Percentiles rank a stretch among this genome's conserved stretches.
phyloP scores from a whole-genome alignment of 371 early-diverging fungal species.

The Mortierella sp. region DNA sequence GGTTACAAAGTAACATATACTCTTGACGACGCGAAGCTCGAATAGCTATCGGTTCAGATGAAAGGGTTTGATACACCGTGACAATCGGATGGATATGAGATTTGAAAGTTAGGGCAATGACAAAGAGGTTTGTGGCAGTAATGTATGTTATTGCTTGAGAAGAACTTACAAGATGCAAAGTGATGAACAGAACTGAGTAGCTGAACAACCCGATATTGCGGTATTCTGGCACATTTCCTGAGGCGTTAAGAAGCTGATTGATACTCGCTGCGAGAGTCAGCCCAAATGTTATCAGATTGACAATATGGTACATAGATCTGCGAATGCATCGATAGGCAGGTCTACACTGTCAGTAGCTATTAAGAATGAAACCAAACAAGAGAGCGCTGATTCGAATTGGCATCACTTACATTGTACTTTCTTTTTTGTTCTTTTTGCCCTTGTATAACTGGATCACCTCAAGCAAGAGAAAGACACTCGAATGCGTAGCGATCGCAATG shows the following conservation, averaged over 20 bases:
- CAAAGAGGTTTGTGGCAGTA: too few species aligned
- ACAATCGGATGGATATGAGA: too few species aligned
- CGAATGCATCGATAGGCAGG: too few species aligned
- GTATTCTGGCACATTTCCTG: not conserved
- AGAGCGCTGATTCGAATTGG: too few species aligned
- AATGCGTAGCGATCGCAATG: slow-evolving; percentile 12
- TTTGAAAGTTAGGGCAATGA: too few species aligned
- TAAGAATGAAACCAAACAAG: too few species aligned
- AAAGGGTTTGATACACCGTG: too few species aligned
- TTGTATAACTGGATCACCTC: slow-evolving; percentile 24
- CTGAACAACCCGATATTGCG: slow-evolving; percentile 9
- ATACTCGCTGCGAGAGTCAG: slow-evolving; percentile 26
- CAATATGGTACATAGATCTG: slow-evolving; percentile 26
- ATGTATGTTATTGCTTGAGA: too few species aligned
- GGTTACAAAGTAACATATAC: slow-evolving; percentile 15
- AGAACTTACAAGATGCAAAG: slow-evolving; percentile 29
- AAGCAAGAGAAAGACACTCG: slow-evolving; percentile 24
- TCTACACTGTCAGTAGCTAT: too few species aligned
- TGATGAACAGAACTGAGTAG: slow-evolving; percentile 26
- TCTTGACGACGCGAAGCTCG: slow-evolving; percentile 17
- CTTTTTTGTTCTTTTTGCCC: too few species aligned
- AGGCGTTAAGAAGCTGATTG: slow-evolving; percentile 10
- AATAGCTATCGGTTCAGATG: slow-evolving; percentile 9
- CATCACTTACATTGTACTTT: too few species aligned
- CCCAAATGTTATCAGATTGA: slow-evolving; percentile 19